These are phyloP conservation scores for Hirschfeldia incana DNA, from an alignment of 345 rosid genomes.

Conservation along the genomic window DNA sequence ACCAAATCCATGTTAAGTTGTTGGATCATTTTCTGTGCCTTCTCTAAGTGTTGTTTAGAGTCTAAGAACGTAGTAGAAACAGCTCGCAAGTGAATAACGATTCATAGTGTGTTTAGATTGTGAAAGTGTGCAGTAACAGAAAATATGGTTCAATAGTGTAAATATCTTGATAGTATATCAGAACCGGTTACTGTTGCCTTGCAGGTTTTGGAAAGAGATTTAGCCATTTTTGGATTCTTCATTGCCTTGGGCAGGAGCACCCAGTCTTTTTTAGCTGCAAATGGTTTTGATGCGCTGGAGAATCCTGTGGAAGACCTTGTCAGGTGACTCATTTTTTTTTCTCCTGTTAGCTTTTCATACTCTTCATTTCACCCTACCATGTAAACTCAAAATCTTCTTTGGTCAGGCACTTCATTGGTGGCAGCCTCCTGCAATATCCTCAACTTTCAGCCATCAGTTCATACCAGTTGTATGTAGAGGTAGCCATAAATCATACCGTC, in stretches of 20 bases:
- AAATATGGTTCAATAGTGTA: neutral
- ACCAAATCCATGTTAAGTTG: neutral
- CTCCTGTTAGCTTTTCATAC: constrained; percentile 15
- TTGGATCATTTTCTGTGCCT: neutral
- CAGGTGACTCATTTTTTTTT: constrained; percentile 54
- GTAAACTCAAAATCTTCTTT: constrained; percentile 23
- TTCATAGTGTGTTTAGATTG: neutral
- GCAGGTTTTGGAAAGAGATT: constrained; percentile 95
- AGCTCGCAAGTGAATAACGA: neutral
- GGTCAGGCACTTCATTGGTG: constrained; percentile 84
- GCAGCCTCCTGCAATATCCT: constrained; percentile 88
- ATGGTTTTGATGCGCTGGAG: constrained; percentile 65
- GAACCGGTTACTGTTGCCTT: constrained; percentile 23
- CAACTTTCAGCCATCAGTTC: constrained; percentile 95
- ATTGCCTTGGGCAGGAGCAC: constrained; percentile 92
- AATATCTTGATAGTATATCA: constrained; percentile 3
- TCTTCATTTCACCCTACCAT: constrained; percentile 13
- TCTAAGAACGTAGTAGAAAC: neutral
- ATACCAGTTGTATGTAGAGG: constrained; percentile 97
- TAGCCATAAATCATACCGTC: constrained; percentile 41
- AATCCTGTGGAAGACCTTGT: constrained; percentile 73
- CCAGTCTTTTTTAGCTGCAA: constrained; percentile 64
- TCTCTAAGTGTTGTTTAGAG: neutral
- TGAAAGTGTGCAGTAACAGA: neutral
- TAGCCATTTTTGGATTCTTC: constrained; percentile 98